These are phyloP conservation scores for Gaultheria prostrata DNA, from an alignment of 148 eudicot genomes.

Conservation along the genomic window DNA sequence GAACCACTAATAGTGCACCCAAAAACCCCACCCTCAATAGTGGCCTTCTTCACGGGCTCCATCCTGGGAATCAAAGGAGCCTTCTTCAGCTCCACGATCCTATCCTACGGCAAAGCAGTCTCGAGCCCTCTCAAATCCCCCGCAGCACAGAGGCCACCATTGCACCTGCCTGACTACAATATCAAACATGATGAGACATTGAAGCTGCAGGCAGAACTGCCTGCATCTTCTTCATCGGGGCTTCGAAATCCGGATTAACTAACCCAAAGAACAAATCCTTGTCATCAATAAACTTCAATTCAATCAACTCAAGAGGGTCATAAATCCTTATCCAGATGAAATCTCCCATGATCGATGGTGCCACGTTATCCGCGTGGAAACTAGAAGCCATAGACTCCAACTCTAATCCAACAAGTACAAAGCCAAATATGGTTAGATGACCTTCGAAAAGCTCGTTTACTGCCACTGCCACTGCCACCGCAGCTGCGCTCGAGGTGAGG, in stretches of 20 bases:
- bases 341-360: slow-evolving; percentile 88
- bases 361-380: slow-evolving; percentile 90
- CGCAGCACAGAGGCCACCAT: slow-evolving; percentile 70
- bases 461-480: slow-evolving; percentile 89
- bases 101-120: slow-evolving; percentile 72
- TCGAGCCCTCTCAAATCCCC: slow-evolving; percentile 69
- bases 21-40: slow-evolving; percentile 74
- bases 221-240: slow-evolving; percentile 94
- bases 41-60: slow-evolving; percentile 82
- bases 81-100: slow-evolving; percentile 79
- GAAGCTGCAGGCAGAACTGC: slow-evolving; percentile 60
- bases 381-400: slow-evolving; percentile 89
- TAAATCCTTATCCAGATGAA: slow-evolving; percentile 66
- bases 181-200: slow-evolving; percentile 84
- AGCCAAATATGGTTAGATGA: slow-evolving; percentile 31
- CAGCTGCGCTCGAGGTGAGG: slow-evolving; percentile 94
- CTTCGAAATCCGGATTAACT: slow-evolving; percentile 84
- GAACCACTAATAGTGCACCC: slow-evolving; percentile 98
- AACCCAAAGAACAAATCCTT: slow-evolving; percentile 59
- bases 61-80: slow-evolving; percentile 87
- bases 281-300: slow-evolving; percentile 46
- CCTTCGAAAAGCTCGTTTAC: slow-evolving; percentile 72
- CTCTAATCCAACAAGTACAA: slow-evolving; percentile 75
- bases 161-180: slow-evolving; percentile 80
- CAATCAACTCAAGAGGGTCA: slow-evolving; percentile 63